A percentile compares a stretch with the other conserved stretches of the same genome.
These are phyloP conservation scores for Penicillium antarcticum DNA, from an alignment of 495 filamentous ascomycete genomes.

Conservation along the genomic window DNA sequence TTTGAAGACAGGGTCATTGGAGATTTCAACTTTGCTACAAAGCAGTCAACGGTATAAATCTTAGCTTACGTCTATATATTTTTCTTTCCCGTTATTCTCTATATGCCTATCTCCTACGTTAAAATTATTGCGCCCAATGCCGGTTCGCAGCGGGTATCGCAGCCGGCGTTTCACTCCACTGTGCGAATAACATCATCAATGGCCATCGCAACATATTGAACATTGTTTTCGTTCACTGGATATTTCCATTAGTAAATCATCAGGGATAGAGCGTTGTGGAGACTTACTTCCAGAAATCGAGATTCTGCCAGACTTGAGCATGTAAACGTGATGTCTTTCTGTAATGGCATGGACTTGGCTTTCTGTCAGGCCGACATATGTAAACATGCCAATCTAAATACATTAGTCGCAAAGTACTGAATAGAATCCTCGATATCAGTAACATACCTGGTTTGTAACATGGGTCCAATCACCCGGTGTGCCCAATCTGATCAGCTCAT, in stretches of 20 bases:
- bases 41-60: no score
- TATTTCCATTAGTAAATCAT: background rate
- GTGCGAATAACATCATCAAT: background rate
- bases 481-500: slow-evolving; percentile 15
- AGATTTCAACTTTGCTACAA: no score
- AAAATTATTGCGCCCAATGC: no score
- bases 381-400: slow-evolving; percentile 38
- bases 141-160: no score
- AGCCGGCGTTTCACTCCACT: no score
- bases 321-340: slow-evolving; percentile 28
- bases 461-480: slow-evolving; percentile 33
- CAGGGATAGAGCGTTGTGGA: no score
- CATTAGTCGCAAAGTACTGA: background rate
- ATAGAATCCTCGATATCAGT: background rate
- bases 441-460: slow-evolving; percentile 7
- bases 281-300: background rate
- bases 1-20: no score
- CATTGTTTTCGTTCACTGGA: background rate
- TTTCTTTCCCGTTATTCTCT: no score
- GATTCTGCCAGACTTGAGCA: slow-evolving; percentile 12
- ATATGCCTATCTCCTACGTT: no score
- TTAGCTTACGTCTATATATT: no score
- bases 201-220: background rate
- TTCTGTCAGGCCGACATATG: slow-evolving; percentile 22
- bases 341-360: slow-evolving; percentile 18